A percentile compares a stretch with the other conserved stretches of the same genome.
Conservation (phyloP, 371 early-diverging fungal species). For the Syncephalis plumigaleata region DNA sequence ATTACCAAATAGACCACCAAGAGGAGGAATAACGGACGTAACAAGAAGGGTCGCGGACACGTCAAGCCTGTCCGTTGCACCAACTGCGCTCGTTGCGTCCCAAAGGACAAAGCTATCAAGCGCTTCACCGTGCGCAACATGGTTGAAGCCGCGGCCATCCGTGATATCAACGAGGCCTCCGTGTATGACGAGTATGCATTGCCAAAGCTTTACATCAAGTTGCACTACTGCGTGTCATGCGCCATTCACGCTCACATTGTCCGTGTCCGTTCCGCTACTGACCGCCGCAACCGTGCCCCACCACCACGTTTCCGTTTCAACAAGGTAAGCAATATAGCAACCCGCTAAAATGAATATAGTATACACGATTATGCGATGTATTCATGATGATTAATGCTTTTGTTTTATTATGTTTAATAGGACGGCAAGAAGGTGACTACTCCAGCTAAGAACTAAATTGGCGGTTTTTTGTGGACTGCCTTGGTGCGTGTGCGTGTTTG, state of each 20-base stretch:
- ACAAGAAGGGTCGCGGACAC: slow-evolving; percentile 98
- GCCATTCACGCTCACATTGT: slow-evolving; percentile 97
- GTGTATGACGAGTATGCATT: slow-evolving; percentile 91
- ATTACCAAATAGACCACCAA: slow-evolving; percentile 88
- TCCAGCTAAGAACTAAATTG: neutral
- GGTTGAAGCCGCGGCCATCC: slow-evolving; percentile 94
- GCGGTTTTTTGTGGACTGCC: neutral
- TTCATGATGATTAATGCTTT: neutral
- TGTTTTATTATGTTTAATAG: no score
- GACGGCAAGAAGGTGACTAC: slow-evolving; percentile 38
- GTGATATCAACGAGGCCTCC: slow-evolving; percentile 93
- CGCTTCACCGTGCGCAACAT: slow-evolving; percentile 95
- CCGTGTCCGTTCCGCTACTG: slow-evolving; percentile 83
- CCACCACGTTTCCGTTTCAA: slow-evolving; percentile 79
- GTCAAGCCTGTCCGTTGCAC: slow-evolving; percentile 92
- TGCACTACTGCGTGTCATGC: slow-evolving; percentile 96
- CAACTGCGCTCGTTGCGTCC: slow-evolving; percentile 95
- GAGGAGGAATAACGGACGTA: slow-evolving; percentile 98
- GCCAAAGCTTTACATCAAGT: slow-evolving; percentile 97
- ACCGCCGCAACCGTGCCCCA: slow-evolving; percentile 87
- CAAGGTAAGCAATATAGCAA: slow-evolving; percentile 21
- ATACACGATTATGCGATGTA: neutral
- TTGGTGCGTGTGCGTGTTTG: no score
- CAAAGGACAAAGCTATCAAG: slow-evolving; percentile 99
- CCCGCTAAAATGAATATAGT: no score